phyloP scores from a whole-genome alignment of 2,329 filamentous ascomycete species.

The Colletotrichum ledebouriae region DNA sequence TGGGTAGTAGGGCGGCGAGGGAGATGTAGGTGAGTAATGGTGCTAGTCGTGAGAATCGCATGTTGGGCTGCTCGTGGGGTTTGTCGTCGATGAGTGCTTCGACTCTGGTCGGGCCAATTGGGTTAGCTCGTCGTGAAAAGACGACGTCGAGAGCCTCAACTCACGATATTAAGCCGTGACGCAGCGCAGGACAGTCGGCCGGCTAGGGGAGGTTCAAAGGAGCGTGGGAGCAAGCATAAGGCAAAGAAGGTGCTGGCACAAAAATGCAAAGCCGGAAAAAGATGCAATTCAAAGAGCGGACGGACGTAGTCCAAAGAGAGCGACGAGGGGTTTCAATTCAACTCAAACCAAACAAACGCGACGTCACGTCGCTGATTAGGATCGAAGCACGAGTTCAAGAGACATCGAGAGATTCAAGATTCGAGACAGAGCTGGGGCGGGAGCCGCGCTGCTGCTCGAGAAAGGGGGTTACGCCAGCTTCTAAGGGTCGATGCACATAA shows the following conservation, averaged over 20 bases:
- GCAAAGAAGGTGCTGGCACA: neutral
- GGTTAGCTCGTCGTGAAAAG: neutral
- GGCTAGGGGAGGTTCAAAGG: slow-evolving; percentile 6
- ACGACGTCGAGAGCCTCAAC: neutral
- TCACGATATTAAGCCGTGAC: slow-evolving; percentile 15
- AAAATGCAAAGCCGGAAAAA: neutral
- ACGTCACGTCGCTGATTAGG: slow-evolving; percentile 17
- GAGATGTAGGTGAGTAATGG: slow-evolving; percentile 58
- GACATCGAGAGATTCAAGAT: slow-evolving; percentile 7
- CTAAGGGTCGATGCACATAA: slow-evolving; percentile 1
- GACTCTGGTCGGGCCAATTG: slow-evolving; percentile 2
- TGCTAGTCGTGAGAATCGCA: slow-evolving; percentile 29
- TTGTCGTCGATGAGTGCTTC: slow-evolving; percentile 13
- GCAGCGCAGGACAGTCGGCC: slow-evolving; percentile 1
- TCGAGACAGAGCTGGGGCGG: neutral
- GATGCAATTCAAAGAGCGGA: neutral
- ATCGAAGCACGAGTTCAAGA: slow-evolving; percentile 5
- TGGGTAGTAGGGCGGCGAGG: slow-evolving; percentile 58
- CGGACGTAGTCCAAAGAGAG: slow-evolving; percentile 6
- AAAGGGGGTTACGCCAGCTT: slow-evolving; percentile 18
- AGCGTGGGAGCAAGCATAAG: neutral
- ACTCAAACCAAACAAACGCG: neutral
- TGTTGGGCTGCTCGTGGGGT: slow-evolving; percentile 12
- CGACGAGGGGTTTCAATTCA: neutral
- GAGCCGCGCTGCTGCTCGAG: slow-evolving; percentile 10